Percentiles rank a stretch among this genome's conserved stretches.
Conservation (phyloP, 805 yeast species). For the Naumovozyma baii region DNA sequence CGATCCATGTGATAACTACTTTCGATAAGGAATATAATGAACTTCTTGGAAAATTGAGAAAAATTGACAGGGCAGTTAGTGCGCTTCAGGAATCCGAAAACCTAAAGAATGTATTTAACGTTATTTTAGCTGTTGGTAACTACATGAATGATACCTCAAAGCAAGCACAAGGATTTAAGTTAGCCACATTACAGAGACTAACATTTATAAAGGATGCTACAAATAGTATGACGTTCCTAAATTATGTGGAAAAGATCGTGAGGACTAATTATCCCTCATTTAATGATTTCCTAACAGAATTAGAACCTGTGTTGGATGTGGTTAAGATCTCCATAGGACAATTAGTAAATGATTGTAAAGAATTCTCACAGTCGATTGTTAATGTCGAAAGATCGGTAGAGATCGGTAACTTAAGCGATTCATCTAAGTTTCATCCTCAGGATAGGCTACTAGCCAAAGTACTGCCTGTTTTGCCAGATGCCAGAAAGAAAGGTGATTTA, state of each 20-base stretch:
- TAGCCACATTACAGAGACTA: slow-evolving; percentile 81
- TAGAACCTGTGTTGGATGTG: slow-evolving; percentile 43
- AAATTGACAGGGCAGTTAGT: slow-evolving; percentile 64
- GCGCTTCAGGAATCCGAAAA: slow-evolving; percentile 56
- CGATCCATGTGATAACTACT: slow-evolving; percentile 56
- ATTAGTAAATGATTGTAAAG: slow-evolving; percentile 59
- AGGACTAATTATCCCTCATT: slow-evolving; percentile 75
- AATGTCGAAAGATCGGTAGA: slow-evolving; percentile 68
- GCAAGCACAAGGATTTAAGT: slow-evolving; percentile 86
- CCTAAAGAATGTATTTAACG: slow-evolving; percentile 64
- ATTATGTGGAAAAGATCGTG: slow-evolving; percentile 84
- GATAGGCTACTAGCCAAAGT: slow-evolving; percentile 61
- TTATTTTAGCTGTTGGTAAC: slow-evolving; percentile 86
- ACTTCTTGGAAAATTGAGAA: slow-evolving; percentile 52
- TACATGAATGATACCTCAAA: slow-evolving; percentile 91
- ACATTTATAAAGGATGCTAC: slow-evolving; percentile 84
- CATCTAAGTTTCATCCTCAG: slow-evolving; percentile 68
- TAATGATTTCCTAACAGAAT: slow-evolving; percentile 68
- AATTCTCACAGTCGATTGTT: slow-evolving; percentile 47
- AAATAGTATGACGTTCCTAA: slow-evolving; percentile 80
- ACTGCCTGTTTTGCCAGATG: slow-evolving; percentile 60
- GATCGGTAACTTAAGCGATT: slow-evolving; percentile 78
- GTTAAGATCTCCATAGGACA: slow-evolving; percentile 78
- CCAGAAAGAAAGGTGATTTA: slow-evolving; percentile 57
- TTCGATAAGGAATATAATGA: slow-evolving; percentile 75